Base-by-base conservation (phyloP, 2,329 filamentous ascomycete genomes). In the Colletotrichum sp. region DNA sequence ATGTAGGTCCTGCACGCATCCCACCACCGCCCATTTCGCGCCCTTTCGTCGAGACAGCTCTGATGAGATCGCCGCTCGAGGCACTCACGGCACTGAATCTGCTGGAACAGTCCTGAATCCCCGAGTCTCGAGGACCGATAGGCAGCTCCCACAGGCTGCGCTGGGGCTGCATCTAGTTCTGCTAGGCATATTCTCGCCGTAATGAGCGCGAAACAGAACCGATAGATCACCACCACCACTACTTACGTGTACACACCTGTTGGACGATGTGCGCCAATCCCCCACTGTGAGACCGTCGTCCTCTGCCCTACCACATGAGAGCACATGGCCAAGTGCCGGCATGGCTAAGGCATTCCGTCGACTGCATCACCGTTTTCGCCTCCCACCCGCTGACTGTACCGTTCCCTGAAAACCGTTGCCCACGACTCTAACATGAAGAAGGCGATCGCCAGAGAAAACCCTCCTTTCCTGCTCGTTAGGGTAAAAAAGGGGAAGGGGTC, bases 281-380 rank as follows among this genome's bases (percentile, higher is more conserved):
- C 32, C 66, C 28, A 18, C 32, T 59, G 24, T 28, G 9, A 48
- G 32, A 52, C 43, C 43, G 43, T 57, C 67, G 68, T 32, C 24
- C 34, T 72, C 57, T 64, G 69, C 68, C 69, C 69, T 67, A 73
- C 43, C 43, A 52, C 57, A 68, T 21, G 26, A 61, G n/a, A 68
- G 32, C 70, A 65, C 73, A 75, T 73, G 65, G 65, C 60, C 66
- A 76, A 76, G 74, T 76, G 67, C 74, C 74, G 74, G 71, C 74
- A 75, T 76, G 59, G 63, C 64, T 73, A 36, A 36, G 39, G 64
- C 73, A 69, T 39, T 67, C 55, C 34, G 16, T n/a, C 39, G 18
- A 55, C 57, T 60, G 24, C 57, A 26, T 21, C 36, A 28, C 32
- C 21, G 72, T 72, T 66, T 64, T 34, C 21, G 68, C 65, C 57